Percentiles rank a stretch among this genome's conserved stretches.
These are phyloP conservation scores for Elsinoe necatrix DNA, from an alignment of 2,329 filamentous ascomycete species.

Conservation along the genomic window DNA sequence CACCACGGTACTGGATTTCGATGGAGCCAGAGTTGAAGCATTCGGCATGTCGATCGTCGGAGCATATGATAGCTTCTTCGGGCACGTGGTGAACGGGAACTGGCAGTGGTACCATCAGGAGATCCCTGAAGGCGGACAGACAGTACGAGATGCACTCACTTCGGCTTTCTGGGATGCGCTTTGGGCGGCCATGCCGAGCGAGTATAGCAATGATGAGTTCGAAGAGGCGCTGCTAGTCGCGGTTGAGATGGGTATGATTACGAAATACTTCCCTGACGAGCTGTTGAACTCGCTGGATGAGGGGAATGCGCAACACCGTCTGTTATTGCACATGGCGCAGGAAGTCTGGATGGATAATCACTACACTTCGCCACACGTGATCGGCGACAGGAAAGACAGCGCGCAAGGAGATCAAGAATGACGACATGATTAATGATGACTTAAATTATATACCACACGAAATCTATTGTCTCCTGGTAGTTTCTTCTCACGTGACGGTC, in stretches of 20 bases:
- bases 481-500: neutral
- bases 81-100: neutral
- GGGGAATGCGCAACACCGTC: neutral
- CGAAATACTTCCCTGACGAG: neutral
- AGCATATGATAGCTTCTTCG: neutral
- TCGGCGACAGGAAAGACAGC: no score
- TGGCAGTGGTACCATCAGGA: neutral
- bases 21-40: neutral
- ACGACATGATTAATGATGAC: no score
- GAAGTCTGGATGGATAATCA: neutral
- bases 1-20: slow-evolving; percentile 4
- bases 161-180: neutral
- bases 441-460: no score
- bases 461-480: no score
- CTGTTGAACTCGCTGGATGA: neutral
- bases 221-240: neutral
- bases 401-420: no score
- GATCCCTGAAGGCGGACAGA: neutral
- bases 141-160: neutral
- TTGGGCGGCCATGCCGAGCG: neutral
- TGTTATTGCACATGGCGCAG: neutral
- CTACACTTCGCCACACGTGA: no score
- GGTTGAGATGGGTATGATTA: neutral
- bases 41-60: slow-evolving; percentile 7
- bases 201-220: neutral